Conservation (phyloP, 2,329 filamentous ascomycete species). For the Rugonectria rugulosa region DNA sequence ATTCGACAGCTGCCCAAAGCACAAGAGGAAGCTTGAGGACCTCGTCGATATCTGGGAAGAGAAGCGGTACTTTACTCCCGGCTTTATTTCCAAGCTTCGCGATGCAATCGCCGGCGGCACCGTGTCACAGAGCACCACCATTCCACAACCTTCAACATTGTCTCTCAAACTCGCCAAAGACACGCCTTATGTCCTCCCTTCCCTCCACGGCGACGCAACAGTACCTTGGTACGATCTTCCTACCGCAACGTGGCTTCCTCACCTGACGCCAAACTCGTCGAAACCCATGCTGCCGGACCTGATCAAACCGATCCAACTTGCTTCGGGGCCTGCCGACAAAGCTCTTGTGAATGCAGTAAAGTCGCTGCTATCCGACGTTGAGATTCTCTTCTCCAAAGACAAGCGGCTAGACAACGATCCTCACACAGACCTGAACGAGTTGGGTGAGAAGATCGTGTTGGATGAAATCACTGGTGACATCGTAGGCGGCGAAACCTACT, state of each 20-base stretch:
- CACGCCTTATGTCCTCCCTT: constrained; percentile 74
- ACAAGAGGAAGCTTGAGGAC: constrained; percentile 68
- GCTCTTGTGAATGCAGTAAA: constrained; percentile 74
- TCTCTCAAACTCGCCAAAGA: constrained; percentile 58
- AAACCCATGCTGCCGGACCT: constrained; percentile 75
- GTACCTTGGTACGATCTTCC: constrained; percentile 84
- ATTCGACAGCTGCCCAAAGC: constrained; percentile 69
- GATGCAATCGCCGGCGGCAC: constrained; percentile 58
- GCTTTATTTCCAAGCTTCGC: constrained; percentile 65
- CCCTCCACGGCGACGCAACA: constrained; percentile 76
- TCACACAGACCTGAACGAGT: constrained; percentile 72
- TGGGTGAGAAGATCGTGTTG: constrained; percentile 73
- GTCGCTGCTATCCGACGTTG: constrained; percentile 71
- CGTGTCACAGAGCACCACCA: constrained; percentile 30
- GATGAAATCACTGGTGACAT: constrained; percentile 73
- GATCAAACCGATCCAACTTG: constrained; percentile 76
- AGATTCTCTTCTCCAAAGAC: constrained; percentile 69
- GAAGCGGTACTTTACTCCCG: constrained; percentile 65
- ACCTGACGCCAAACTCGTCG: constrained; percentile 78
- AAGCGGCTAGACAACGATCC: constrained; percentile 56
- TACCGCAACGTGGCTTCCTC: constrained; percentile 80
- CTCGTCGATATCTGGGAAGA: constrained; percentile 77
- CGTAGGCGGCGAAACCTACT: constrained; percentile 76
- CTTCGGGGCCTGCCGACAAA: constrained; percentile 72
- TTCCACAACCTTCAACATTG: constrained; percentile 31